A percentile compares a stretch with the other conserved stretches of the same genome.
These are phyloP conservation scores for Panaeolus cyanescens DNA, from an alignment of 768 basidiomycete genomes.

Conservation along the genomic window DNA sequence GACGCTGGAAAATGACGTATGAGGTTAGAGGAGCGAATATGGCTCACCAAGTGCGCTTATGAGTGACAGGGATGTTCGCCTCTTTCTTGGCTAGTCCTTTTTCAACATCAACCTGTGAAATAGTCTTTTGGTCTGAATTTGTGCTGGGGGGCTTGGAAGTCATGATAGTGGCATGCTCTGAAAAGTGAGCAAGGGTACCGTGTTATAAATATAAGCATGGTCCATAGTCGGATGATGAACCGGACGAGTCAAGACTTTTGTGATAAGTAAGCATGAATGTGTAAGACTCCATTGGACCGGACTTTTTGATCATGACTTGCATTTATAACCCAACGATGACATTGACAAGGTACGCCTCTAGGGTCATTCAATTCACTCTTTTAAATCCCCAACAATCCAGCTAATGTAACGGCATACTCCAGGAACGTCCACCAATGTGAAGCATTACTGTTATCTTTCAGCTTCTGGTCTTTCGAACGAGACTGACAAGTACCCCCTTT, in stretches of 20 bases:
- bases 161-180: not conserved
- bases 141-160: not conserved
- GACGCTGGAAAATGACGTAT: too few relatives aligned
- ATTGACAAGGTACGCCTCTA: not conserved
- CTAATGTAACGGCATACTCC: too few relatives aligned
- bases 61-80: not conserved
- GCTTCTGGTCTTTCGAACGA: too few relatives aligned
- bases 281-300: not conserved
- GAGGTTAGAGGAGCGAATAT: not conserved
- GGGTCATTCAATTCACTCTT: too few relatives aligned
- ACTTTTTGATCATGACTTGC: not conserved
- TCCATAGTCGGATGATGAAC: slow-evolving; percentile 3
- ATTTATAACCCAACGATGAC: not conserved
- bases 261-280: slow-evolving; percentile 2
- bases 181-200: not conserved
- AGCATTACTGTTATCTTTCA: too few relatives aligned
- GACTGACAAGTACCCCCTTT: too few relatives aligned
- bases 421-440: too few relatives aligned
- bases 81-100: not conserved
- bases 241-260: not conserved
- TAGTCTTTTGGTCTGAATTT: not conserved
- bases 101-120: not conserved
- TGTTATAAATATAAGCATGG: not conserved
- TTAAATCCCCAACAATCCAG: too few relatives aligned
- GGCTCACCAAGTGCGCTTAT: not conserved